phyloP scores from a whole-genome alignment of 1,284 basidiomycete genomes.

The Sanguinoderma infundibulare region DNA sequence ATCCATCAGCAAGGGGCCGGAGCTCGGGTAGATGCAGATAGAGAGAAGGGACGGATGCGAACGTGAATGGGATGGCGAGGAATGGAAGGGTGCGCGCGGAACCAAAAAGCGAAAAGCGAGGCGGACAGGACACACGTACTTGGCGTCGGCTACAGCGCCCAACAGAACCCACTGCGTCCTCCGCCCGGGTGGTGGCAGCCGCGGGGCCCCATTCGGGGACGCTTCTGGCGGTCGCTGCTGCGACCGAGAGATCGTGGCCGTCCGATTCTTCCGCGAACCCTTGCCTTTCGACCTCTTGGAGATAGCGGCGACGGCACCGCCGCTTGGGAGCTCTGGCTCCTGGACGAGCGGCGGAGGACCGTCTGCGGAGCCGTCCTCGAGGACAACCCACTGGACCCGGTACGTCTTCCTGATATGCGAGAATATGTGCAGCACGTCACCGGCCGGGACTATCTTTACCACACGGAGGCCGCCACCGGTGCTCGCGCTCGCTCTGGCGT shows the following conservation, averaged over 20 bases:
- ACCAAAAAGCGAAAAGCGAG: background rate
- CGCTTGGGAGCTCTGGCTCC: conserved; percentile 7
- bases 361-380: conserved; percentile 51
- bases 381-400: conserved; percentile 72
- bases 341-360: conserved; percentile 31
- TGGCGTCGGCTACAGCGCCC: conserved; percentile 59
- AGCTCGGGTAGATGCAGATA: background rate
- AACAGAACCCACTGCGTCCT: conserved; percentile 53
- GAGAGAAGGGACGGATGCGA: background rate
- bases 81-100: background rate
- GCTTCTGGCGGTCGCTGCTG: conserved; percentile 10
- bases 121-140: conserved; percentile 51
- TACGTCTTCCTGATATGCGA: conserved; percentile 93
- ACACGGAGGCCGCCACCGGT: conserved; percentile 47
- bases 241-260: background rate
- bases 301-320: conserved; percentile 8
- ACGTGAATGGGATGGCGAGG: background rate
- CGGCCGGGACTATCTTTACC: conserved; percentile 51
- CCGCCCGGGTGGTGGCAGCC: conserved; percentile 5
- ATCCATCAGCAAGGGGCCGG: conserved; percentile 1
- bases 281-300: conserved; percentile 17
- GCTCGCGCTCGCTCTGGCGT: background rate
- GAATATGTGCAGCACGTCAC: conserved; percentile 84
- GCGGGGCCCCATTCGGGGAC: background rate
- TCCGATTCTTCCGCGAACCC: background rate